phyloP scores from a whole-genome alignment of 2,329 filamentous ascomycete species.

The Byssothecium circinans region DNA sequence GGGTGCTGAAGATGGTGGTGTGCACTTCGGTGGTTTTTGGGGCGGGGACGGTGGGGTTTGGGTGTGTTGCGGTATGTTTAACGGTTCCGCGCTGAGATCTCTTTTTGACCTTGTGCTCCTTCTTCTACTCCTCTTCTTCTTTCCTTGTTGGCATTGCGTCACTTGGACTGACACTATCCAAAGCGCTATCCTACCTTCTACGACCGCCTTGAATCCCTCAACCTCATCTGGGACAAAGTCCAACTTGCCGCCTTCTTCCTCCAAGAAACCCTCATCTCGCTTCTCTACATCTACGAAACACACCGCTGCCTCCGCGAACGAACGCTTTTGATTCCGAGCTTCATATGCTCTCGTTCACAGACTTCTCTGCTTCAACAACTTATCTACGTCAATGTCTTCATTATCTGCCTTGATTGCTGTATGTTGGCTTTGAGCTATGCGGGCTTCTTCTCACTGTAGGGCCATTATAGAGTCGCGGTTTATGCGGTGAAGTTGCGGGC shows the following conservation, averaged over 20 bases:
- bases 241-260: constrained; percentile 46
- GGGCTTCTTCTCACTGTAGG: constrained; percentile 43
- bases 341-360: constrained; percentile 1
- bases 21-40: constrained; percentile 56
- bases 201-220: background rate
- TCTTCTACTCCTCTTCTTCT: no score
- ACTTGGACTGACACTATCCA: no score
- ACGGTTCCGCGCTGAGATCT: no score
- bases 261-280: constrained; percentile 41
- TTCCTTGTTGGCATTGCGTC: no score
- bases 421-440: constrained; percentile 45
- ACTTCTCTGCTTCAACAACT: constrained; percentile 35
- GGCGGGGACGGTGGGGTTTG: constrained; percentile 55
- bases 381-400: constrained; percentile 43
- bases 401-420: constrained; percentile 45
- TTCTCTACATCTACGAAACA: constrained; percentile 56
- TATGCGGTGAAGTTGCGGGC: constrained; percentile 53
- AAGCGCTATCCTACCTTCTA: background rate
- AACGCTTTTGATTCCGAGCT: constrained; percentile 17
- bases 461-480: constrained; percentile 43
- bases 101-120: no score
- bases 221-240: constrained; percentile 44
- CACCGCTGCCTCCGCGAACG: constrained; percentile 43
- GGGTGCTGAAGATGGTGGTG: constrained; percentile 59
- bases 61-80: constrained; percentile 50